These are phyloP conservation scores for Mortierella polycephala DNA, from an alignment of 371 early-diverging fungal species.

Conservation along the genomic window DNA sequence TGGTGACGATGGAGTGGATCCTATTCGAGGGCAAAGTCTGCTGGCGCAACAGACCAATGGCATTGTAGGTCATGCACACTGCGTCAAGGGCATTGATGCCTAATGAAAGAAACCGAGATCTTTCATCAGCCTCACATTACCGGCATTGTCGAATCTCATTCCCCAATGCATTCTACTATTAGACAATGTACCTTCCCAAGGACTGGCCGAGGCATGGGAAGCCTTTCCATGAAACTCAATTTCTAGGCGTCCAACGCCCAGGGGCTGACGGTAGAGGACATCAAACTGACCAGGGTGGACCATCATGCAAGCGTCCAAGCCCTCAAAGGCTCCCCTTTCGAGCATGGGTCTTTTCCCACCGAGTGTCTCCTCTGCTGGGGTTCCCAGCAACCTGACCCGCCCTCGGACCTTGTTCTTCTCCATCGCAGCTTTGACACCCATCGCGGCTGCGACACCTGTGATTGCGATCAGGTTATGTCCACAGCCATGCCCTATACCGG, in stretches of 20 bases:
- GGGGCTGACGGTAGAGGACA: constrained; percentile 37
- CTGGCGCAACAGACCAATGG: constrained; percentile 65
- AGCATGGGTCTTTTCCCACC: constrained; percentile 80
- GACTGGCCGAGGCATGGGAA: constrained; percentile 60
- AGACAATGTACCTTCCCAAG: constrained; percentile 41
- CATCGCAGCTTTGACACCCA: constrained; percentile 64
- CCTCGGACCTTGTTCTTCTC: constrained; percentile 64
- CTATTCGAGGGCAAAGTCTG: constrained; percentile 66
- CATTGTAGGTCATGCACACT: constrained; percentile 60
- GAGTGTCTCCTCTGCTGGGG: constrained; percentile 82
- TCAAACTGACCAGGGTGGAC: constrained; percentile 72
- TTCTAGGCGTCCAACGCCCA: constrained; percentile 47
- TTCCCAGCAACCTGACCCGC: constrained; percentile 77
- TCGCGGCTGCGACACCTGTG: constrained; percentile 71
- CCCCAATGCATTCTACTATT: neutral
- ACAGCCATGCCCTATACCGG: constrained; percentile 71
- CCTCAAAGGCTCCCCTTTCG: constrained; percentile 67
- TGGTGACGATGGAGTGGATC: constrained; percentile 81
- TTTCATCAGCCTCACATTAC: neutral
- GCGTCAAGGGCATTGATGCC: constrained; percentile 77
- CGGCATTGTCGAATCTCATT: constrained; percentile 11
- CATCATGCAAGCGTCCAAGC: constrained; percentile 80
- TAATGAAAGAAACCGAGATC: constrained; percentile 7
- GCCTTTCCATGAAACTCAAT: constrained; percentile 75
- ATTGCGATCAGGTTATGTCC: constrained; percentile 80